phyloP scores from a whole-genome alignment of 2,329 filamentous ascomycete species.

The Fusarium neocosmosporiellum region DNA sequence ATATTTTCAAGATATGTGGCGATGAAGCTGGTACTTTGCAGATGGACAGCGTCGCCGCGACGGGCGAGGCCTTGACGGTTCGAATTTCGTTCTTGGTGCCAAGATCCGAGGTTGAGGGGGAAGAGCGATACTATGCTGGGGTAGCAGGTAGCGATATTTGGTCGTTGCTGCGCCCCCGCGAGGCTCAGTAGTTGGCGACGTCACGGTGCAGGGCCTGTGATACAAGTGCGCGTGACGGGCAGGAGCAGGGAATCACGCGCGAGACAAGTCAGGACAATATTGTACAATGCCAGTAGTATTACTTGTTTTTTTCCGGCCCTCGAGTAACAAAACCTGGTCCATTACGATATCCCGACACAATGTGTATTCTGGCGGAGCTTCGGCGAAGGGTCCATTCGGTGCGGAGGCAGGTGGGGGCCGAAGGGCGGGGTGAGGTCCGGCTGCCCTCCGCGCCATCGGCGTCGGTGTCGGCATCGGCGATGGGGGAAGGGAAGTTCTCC shows the following conservation, averaged over 20 bases:
- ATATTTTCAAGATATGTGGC: neutral
- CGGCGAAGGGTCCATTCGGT: neutral
- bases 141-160: neutral
- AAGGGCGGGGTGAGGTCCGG: neutral
- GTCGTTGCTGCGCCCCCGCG: neutral
- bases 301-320: neutral
- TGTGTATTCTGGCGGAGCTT: neutral
- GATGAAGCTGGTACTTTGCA: neutral
- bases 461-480: neutral
- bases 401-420: neutral
- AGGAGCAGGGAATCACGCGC: neutral
- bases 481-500: neutral
- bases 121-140: neutral
- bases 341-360: neutral
- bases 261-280: neutral
- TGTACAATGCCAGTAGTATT: neutral
- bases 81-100: neutral
- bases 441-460: neutral
- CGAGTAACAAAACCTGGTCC: neutral
- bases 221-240: neutral
- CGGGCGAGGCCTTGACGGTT: conserved; percentile 11
- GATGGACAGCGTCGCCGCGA: conserved; percentile 10
- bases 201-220: neutral
- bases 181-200: neutral
- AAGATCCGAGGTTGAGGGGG: neutral